Conservation (phyloP, 805 yeast genomes). For the Blastobotrys americana region DNA sequence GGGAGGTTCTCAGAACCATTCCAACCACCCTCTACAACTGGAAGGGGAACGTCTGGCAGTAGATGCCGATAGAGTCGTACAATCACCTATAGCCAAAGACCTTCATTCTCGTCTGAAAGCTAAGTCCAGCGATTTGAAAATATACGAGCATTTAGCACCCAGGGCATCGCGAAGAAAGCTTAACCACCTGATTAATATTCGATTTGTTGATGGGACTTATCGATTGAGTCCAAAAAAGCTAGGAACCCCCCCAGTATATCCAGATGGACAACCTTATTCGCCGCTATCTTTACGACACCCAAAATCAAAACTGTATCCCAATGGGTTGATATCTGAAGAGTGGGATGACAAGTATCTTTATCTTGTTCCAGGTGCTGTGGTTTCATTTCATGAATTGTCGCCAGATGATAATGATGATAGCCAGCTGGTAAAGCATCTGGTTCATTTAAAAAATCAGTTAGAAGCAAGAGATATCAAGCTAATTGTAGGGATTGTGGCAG, state of each 20-base stretch:
- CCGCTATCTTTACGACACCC: constrained; percentile 40
- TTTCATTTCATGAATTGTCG: constrained; percentile 38
- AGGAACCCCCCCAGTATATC: constrained; percentile 3
- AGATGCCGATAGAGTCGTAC: neutral
- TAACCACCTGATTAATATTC: constrained; percentile 15
- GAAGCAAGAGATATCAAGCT: constrained; percentile 14
- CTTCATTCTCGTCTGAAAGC: constrained; percentile 11
- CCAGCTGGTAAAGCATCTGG: constrained; percentile 18
- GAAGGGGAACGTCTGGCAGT: constrained; percentile 10
- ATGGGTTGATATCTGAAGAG: constrained; percentile 36
- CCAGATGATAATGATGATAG: constrained; percentile 23
- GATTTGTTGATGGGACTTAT: constrained; percentile 11
- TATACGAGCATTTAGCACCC: constrained; percentile 17
- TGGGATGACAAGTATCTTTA: constrained; percentile 51
- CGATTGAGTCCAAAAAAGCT: neutral
- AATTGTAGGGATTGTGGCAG: constrained; percentile 17
- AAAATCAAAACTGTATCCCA: constrained; percentile 35
- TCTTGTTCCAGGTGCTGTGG: constrained; percentile 41
- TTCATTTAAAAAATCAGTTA: constrained; percentile 14
- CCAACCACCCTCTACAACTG: constrained; percentile 10
- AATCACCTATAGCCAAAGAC: constrained; percentile 11
- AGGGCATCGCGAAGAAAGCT: constrained; percentile 14
- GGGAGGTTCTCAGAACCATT: constrained; percentile 2
- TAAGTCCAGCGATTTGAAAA: constrained; percentile 12
- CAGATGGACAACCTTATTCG: constrained; percentile 22